A percentile compares a stretch with the other conserved stretches of the same genome.
phyloP scores from a whole-genome alignment of 78 protist species.

The Dictyostelium discoideum region dicty_2.7 NC_007088.5:4057001-4057500 shows the following conservation, averaged over 20 bases:
- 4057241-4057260: too few relatives aligned
- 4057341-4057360: too few relatives aligned
- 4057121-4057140: too few relatives aligned
- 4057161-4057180: neutral
- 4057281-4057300: too few relatives aligned
- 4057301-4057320: too few relatives aligned
- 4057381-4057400: neutral
- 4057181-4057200: too few relatives aligned
- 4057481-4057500: conserved; percentile 88
- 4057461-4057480: conserved; percentile 49
- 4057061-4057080: neutral
- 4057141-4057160: neutral
- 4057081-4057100: neutral
- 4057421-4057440: too few relatives aligned
- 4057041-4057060: conserved; percentile 73
- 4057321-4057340: too few relatives aligned
- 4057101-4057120: neutral
- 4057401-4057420: neutral
- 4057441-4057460: conserved; percentile 1
- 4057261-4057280: too few relatives aligned
- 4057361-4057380: too few relatives aligned
- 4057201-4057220: too few relatives aligned
- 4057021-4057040: conserved; percentile 96
- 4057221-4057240: too few relatives aligned
- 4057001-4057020: conserved; percentile 96